Evolutionary conservation across 2,329 filamentous ascomycete genomes (phyloP).

Genomic region (Colletotrichum zoysiae): DNA sequence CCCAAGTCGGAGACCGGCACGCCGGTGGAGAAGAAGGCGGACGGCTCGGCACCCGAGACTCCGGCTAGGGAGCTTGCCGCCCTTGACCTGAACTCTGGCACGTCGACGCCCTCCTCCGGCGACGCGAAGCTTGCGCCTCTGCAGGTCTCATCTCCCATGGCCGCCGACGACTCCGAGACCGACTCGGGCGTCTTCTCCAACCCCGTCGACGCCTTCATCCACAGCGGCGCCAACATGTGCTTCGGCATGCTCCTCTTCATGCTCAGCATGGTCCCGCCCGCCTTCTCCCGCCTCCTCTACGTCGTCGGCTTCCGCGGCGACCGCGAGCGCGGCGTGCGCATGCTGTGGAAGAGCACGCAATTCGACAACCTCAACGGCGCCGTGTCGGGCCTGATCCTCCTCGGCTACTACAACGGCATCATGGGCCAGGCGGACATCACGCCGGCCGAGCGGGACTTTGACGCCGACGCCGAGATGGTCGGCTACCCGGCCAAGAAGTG

Average conservation of each 20-base stretch:
- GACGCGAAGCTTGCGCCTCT: conserved; percentile 35
- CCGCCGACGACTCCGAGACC: conserved; percentile 40
- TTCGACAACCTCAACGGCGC: conserved; percentile 94
- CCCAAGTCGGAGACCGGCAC: conserved; percentile 57
- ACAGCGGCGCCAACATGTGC: conserved; percentile 89
- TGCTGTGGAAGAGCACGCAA: conserved; percentile 91
- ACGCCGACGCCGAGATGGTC: conserved; percentile 68
- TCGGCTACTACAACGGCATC: conserved; percentile 90
- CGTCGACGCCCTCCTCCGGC: conserved; percentile 26
- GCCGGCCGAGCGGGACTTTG: conserved; percentile 68
- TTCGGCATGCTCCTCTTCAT: conserved; percentile 88
- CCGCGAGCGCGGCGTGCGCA: conserved; percentile 81
- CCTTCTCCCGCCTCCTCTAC: conserved; percentile 87
- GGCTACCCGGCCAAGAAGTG: conserved; percentile 81
- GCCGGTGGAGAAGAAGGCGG: conserved; percentile 59
- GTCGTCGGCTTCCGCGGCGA: conserved; percentile 94
- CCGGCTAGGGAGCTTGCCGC: conserved; percentile 24
- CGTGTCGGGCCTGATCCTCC: conserved; percentile 82
- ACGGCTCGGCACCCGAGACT: conserved; percentile 41
- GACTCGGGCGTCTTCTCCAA: conserved; percentile 69
- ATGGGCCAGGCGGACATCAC: conserved; percentile 91
- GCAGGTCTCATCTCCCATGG: conserved; percentile 33
- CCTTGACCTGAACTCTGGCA: conserved; percentile 35
- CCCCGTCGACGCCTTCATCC: conserved; percentile 87
- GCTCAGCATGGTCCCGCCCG: conserved; percentile 92